Evolutionary conservation across 2,329 filamentous ascomycete species (phyloP).

Genomic region (Chaetomium sp.): DNA sequence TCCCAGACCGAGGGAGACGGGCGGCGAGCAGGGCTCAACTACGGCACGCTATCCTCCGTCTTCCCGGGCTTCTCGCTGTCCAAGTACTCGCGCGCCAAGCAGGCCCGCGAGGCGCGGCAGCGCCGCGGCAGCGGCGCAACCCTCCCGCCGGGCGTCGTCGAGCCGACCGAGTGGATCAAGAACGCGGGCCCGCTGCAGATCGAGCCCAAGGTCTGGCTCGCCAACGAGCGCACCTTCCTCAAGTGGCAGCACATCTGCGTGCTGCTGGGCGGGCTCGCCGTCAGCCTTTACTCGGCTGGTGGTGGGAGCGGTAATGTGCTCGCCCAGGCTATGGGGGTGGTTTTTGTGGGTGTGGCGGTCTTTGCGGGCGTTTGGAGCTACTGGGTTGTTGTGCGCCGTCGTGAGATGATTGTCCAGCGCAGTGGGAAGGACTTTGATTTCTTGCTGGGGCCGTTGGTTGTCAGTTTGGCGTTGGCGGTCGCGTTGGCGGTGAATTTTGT

Average conservation of each 20-base stretch:
- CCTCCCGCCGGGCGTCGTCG: conserved; percentile 83
- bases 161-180: conserved; percentile 89
- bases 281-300: conserved; percentile 84
- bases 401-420: conserved; percentile 77
- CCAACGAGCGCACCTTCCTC: conserved; percentile 96
- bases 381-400: conserved; percentile 73
- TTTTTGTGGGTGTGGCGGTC: conserved; percentile 78
- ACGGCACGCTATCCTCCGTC: conserved; percentile 67
- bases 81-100: conserved; percentile 66
- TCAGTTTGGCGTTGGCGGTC: conserved; percentile 75
- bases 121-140: conserved; percentile 34
- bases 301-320: conserved; percentile 71
- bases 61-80: conserved; percentile 83
- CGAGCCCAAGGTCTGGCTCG: conserved; percentile 97
- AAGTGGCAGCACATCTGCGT: conserved; percentile 98
- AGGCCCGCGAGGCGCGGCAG: conserved; percentile 48
- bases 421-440: conserved; percentile 95
- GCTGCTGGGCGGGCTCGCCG: conserved; percentile 77
- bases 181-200: conserved; percentile 89
- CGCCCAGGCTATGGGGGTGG: conserved; percentile 75
- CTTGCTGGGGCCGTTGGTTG: conserved; percentile 77
- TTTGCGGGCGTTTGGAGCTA: conserved; percentile 90
- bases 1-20: conserved; percentile 19
- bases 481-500: conserved; percentile 85
- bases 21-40: conserved; percentile 38